Evolutionary conservation across 2,329 filamentous ascomycete genomes (phyloP).

Genomic region (Cordyceps cateniannulata): DNA sequence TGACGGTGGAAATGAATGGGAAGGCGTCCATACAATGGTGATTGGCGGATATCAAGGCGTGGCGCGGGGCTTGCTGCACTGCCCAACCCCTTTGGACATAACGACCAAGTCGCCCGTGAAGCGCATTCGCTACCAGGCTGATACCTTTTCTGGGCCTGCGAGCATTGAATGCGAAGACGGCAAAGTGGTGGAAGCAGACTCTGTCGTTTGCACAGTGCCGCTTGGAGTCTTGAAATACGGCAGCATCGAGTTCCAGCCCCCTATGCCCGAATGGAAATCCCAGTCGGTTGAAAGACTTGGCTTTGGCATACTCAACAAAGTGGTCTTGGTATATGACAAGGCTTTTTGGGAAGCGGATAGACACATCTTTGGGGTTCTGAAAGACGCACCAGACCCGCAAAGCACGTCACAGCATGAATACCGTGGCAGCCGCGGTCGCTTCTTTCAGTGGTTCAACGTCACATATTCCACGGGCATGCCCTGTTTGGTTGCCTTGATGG

Average conservation of each 20-base stretch:
- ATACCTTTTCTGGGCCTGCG: constrained; percentile 40
- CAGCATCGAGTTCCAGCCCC: constrained; percentile 77
- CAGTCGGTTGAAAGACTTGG: constrained; percentile 77
- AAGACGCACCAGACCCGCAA: constrained; percentile 60
- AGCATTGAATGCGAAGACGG: constrained; percentile 73
- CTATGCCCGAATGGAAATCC: constrained; percentile 80
- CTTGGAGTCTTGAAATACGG: constrained; percentile 86
- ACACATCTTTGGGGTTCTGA: constrained; percentile 90
- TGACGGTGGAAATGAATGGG: constrained; percentile 95
- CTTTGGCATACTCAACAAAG: constrained; percentile 92
- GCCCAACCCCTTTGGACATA: constrained; percentile 71
- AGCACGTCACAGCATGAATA: constrained; percentile 80
- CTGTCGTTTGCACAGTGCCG: constrained; percentile 83
- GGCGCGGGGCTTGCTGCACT: constrained; percentile 75
- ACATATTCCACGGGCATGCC: constrained; percentile 83
- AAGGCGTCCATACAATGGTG: constrained; percentile 89
- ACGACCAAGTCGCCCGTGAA: constrained; percentile 67
- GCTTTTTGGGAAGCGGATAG: constrained; percentile 86
- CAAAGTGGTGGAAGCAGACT: constrained; percentile 71
- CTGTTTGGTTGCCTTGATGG: constrained; percentile 88
- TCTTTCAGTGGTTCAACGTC: constrained; percentile 97
- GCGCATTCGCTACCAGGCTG: constrained; percentile 58
- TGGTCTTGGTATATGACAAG: constrained; percentile 81
- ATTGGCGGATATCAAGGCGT: constrained; percentile 91
- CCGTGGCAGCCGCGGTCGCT: constrained; percentile 70